Percentiles rank a stretch among this genome's conserved stretches.
phyloP scores from a whole-genome alignment of 371 early-diverging fungal genomes.

The Mucor plumbeus region DNA sequence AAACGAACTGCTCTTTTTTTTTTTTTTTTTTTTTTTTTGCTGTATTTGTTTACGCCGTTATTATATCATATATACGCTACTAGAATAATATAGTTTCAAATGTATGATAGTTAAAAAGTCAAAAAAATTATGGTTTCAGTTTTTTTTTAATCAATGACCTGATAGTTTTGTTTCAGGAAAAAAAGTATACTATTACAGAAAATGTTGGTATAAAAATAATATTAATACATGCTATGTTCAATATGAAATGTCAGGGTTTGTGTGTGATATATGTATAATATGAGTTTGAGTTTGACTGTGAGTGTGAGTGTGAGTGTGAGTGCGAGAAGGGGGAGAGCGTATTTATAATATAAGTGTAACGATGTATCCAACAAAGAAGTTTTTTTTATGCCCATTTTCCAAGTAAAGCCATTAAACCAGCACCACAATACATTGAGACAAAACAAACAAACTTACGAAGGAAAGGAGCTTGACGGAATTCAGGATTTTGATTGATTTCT shows the following conservation, averaged over 20 bases:
- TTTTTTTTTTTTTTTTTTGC: too few species aligned
- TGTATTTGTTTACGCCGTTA: too few species aligned
- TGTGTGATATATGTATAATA: conserved; percentile 2
- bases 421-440: conserved; percentile 66
- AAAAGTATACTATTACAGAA: background rate
- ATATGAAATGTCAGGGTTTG: background rate
- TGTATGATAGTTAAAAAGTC: too few species aligned
- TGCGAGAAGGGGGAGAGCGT: background rate
- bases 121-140: background rate
- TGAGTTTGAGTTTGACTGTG: too few species aligned
- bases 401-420: conserved; percentile 74
- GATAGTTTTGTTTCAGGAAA: background rate
- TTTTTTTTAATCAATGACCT: background rate
- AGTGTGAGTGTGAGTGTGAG: background rate
- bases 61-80: too few species aligned
- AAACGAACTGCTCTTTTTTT: too few species aligned
- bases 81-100: too few species aligned
- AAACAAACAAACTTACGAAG: conserved; percentile 41
- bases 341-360: background rate
- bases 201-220: conserved; percentile 9
- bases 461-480: conserved; percentile 35
- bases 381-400: conserved; percentile 74
- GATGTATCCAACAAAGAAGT: background rate
- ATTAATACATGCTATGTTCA: background rate
- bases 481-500: conserved; percentile 48